Conservation (phyloP, 176 grass and related monocot species). For the Oryza brachyantha region DNA sequence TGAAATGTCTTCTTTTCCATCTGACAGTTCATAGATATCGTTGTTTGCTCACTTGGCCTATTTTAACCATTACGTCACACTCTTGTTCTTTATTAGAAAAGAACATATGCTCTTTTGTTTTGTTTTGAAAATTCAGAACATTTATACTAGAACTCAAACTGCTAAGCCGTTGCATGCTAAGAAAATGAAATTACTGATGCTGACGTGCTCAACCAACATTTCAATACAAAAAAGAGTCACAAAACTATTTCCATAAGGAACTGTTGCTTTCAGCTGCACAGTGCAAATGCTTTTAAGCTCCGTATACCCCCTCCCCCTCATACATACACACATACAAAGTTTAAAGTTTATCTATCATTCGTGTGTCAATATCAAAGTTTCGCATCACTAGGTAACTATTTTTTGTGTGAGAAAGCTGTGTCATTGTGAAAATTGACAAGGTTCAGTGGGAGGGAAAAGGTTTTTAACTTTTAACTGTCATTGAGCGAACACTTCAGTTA, state of each 20-base stretch:
- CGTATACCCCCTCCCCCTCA: not conserved
- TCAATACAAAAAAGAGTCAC: not conserved
- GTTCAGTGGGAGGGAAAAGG: not conserved
- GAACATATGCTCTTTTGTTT: conserved; percentile 2
- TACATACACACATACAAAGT: not conserved
- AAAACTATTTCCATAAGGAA: not conserved
- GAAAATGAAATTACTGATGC: conserved; percentile 5
- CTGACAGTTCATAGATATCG: conserved; percentile 6
- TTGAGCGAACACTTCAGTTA: conserved; percentile 18
- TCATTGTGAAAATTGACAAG: not conserved
- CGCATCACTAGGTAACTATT: not conserved
- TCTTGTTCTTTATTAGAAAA: conserved; percentile 15
- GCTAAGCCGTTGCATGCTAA: not conserved
- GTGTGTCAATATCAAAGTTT: not conserved
- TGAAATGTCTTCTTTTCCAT: not conserved
- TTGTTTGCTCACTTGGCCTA: conserved; percentile 2
- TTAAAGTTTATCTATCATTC: not conserved
- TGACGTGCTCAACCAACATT: not conserved
- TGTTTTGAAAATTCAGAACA: conserved; percentile 27
- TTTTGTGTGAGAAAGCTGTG: conserved; percentile 24
- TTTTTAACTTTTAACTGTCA: not conserved
- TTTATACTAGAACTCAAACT: not conserved
- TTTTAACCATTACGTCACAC: not conserved
- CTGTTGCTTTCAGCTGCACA: not conserved
- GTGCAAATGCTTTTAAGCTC: not conserved